phyloP scores from a whole-genome alignment of 768 basidiomycete genomes.

The Boletus barrowsii region DNA sequence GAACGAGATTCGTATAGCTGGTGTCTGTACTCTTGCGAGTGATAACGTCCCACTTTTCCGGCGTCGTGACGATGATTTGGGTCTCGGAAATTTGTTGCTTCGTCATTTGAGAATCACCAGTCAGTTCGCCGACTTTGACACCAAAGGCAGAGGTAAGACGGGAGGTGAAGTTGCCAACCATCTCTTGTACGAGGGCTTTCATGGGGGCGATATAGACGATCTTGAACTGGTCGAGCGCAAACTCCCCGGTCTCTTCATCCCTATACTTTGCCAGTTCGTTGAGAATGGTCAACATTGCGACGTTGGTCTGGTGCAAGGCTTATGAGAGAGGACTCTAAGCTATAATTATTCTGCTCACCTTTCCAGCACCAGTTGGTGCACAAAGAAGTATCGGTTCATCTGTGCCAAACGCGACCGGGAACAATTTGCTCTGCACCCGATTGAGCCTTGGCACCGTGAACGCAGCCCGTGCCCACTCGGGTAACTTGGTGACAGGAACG shows the following conservation, averaged over 20 bases:
- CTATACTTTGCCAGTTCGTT: conserved; percentile 87
- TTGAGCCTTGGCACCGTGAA: conserved; percentile 84
- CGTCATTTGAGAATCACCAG: conserved; percentile 97
- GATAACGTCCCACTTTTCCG: conserved; percentile 99
- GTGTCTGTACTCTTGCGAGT: conserved; percentile 97
- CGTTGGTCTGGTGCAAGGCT: conserved; percentile 74
- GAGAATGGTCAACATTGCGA: conserved; percentile 92
- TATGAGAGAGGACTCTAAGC: conserved; percentile 4
- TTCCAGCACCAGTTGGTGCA: conserved; percentile 97
- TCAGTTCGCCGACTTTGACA: conserved; percentile 90
- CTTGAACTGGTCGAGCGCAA: conserved; percentile 91
- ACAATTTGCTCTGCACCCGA: conserved; percentile 90
- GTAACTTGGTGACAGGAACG: conserved; percentile 70
- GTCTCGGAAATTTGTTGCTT: conserved; percentile 96
- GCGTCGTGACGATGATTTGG: conserved; percentile 97
- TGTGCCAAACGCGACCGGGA: conserved; percentile 88
- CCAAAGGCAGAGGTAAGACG: conserved; percentile 64
- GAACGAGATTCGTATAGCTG: conserved; percentile 93
- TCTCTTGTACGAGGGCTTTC: conserved; percentile 99
- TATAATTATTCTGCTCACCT: conserved; percentile 51
- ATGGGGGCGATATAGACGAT: conserved; percentile 97
- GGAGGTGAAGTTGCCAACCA: conserved; percentile 90
- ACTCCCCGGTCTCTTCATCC: conserved; percentile 72
- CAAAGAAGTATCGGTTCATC: conserved; percentile 95
- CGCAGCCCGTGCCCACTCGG: conserved; percentile 83